phyloP scores from a whole-genome alignment of 768 basidiomycete species.

The Favolaschia claudopus region DNA sequence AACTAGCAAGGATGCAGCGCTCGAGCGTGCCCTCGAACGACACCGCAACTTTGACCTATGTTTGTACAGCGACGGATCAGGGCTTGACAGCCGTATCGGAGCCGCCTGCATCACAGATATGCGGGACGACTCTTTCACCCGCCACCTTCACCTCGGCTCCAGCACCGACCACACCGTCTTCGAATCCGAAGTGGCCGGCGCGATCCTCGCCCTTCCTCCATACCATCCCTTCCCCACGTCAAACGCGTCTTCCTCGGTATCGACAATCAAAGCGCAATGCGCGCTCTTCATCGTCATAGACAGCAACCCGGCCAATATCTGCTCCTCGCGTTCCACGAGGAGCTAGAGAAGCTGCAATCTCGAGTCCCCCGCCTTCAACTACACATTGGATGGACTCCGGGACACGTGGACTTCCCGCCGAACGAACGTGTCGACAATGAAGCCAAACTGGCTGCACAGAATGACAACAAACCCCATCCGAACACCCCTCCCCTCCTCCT shows the following conservation, averaged over 20 bases:
- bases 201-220: slow-evolving; percentile 21
- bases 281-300: neutral
- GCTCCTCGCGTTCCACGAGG: slow-evolving; percentile 10
- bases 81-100: slow-evolving; percentile 16
- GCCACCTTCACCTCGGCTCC: neutral
- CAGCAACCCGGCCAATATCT: slow-evolving; percentile 21
- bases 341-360: neutral
- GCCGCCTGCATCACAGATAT: slow-evolving; percentile 20
- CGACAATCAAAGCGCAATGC: slow-evolving; percentile 27
- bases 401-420: slow-evolving; percentile 18
- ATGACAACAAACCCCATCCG: neutral
- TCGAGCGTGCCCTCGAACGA: neutral
- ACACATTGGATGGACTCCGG: slow-evolving; percentile 19
- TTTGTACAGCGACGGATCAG: slow-evolving; percentile 31
- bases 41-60: neutral
- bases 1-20: neutral
- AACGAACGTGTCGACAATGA: slow-evolving; percentile 19
- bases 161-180: slow-evolving; percentile 25
- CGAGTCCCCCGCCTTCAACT: neutral
- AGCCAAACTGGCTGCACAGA: slow-evolving; percentile 11
- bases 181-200: slow-evolving; percentile 23
- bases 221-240: neutral
- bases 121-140: neutral
- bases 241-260: neutral
- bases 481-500: neutral